Evolutionary conservation across 2,329 filamentous ascomycete genomes (phyloP).

Genomic region (Fonsecaea nubica): DNA sequence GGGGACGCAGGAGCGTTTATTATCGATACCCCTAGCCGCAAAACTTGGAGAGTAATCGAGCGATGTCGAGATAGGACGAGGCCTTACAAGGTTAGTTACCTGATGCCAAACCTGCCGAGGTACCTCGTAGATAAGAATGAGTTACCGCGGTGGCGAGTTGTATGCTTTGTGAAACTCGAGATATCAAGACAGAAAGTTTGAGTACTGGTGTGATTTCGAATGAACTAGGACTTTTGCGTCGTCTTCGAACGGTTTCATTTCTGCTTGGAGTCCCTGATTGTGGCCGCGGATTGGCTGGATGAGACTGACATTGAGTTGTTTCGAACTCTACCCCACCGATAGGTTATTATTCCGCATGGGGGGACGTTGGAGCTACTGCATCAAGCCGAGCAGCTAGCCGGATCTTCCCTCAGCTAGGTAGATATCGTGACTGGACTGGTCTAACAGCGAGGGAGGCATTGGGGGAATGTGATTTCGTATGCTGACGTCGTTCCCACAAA

Average conservation of each 20-base stretch:
- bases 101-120: no score
- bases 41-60: no score
- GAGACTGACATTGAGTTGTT: neutral
- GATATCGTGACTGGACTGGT: constrained; percentile 16
- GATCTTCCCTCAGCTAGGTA: constrained; percentile 18
- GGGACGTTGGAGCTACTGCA: constrained; percentile 30
- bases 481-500: constrained; percentile 29
- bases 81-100: no score
- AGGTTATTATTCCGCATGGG: constrained; percentile 14
- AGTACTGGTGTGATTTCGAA: neutral
- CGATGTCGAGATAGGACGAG: no score
- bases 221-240: no score
- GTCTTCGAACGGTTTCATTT: no score
- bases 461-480: constrained; percentile 15
- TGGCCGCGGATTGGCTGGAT: neutral
- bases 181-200: no score
- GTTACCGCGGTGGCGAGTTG: no score
- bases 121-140: no score
- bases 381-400: constrained; percentile 23
- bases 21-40: no score
- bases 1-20: no score
- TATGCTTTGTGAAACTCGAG: no score
- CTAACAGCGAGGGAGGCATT: constrained; percentile 6
- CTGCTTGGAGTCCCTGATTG: neutral
- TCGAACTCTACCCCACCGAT: constrained; percentile 26